phyloP scores from a whole-genome alignment of 2,329 filamentous ascomycete species.

The Tolypocladium endophyticum region DNA sequence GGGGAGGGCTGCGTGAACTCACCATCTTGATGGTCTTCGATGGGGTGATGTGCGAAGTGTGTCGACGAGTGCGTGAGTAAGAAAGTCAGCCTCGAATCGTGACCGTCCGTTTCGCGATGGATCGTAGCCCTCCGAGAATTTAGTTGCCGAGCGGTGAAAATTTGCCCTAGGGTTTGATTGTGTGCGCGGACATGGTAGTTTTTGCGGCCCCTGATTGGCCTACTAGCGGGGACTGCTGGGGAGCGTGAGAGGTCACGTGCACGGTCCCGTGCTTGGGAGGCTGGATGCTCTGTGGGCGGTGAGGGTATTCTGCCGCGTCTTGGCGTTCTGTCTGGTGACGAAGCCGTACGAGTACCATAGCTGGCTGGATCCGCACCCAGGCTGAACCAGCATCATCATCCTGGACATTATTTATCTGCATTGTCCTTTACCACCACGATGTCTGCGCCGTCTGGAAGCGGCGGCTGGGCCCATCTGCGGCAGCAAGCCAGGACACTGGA shows the following conservation, averaged over 20 bases:
- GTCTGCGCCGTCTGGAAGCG: conserved; percentile 42
- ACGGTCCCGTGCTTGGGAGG: background rate
- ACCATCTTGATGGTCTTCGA: conserved; percentile 38
- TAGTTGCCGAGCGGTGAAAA: conserved; percentile 25
- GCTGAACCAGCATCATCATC: background rate
- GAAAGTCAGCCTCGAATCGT: conserved; percentile 24
- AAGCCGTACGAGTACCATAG: background rate
- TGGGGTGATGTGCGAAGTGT: conserved; percentile 27
- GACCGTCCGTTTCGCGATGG: conserved; percentile 23
- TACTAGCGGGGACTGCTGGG: background rate
- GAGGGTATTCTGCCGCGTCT: conserved; percentile 9
- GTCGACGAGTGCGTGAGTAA: conserved; percentile 24
- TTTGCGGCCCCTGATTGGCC: conserved; percentile 22
- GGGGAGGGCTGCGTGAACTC: conserved; percentile 21
- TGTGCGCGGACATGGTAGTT: conserved; percentile 8
- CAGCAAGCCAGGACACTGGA: conserved; percentile 85
- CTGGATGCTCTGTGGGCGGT: conserved; percentile 14
- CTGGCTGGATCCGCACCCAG: background rate
- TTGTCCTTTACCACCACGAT: conserved; percentile 23
- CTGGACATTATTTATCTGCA: background rate
- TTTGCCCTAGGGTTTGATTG: conserved; percentile 27
- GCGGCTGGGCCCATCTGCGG: conserved; percentile 86
- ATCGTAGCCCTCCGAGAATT: conserved; percentile 20
- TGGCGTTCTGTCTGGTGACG: background rate
- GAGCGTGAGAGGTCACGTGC: conserved; percentile 13